Base-by-base conservation (phyloP, 78 protist species). In the Creolimax fragrantissima region DNA sequence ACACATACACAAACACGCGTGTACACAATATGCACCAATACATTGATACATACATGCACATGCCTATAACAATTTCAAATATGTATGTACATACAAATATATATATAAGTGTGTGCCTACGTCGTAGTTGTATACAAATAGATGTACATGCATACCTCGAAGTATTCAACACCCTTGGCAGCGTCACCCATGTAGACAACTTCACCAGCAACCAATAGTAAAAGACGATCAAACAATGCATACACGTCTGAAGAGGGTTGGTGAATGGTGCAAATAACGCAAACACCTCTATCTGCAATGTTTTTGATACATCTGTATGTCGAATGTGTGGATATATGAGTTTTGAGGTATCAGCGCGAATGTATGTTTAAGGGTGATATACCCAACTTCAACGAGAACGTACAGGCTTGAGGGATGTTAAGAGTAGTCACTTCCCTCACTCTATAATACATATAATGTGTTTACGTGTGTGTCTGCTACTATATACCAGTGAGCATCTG, bases 231-330 rank as follows among this genome's bases (percentile, higher is more conserved):
- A 86, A 94, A 94, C 44, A 84, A 35, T 3, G 2, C 41, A 67
- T 85, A 94, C 42, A 91, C 41, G n/a, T 91, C 93, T 17, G 90
- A 37, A 41, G 81, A 66, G 36, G 96, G 96, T 85, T 94, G 96
- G 37, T 94, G 96, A 90, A 94, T 94, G 36, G 96, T 93, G 88
- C 88, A 92, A n/a, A 94, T 90, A 37, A 94, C 92, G 5, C 92
- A 83, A 24, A 36, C 47, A 0, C 93, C 93, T 36, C 41, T n/a
- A 3, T 84, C 24, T 58, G 45, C 7, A 2, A 91, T 5, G 11
- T 36, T 74, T 42, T 74, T 91, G 93, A 91, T 74, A 84, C 83
- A 90, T n/a, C 90, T 88, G 67, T 41, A 83, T 41, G 35, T 83
- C 17, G 24, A 58, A 58, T 58, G n/a, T 58, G 74, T 32, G 74